These are phyloP conservation scores for Calycina herbarum DNA, from an alignment of 2,329 filamentous ascomycete species.

Conservation along the genomic window DNA sequence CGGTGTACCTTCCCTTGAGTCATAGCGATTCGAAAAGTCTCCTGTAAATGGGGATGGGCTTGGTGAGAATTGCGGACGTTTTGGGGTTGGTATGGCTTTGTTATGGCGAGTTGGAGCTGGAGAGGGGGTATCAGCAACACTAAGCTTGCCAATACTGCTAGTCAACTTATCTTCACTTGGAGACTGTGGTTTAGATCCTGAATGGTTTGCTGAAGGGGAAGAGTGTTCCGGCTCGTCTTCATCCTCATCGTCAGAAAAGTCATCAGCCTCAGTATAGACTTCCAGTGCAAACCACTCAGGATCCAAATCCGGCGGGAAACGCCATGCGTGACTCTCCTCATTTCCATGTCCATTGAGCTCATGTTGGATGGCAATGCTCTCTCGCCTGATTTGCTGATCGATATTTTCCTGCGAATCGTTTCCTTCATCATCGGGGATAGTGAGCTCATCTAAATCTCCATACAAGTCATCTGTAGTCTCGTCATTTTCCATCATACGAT, in stretches of 20 bases:
- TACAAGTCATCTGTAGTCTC: conserved; percentile 28
- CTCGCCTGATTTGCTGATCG: conserved; percentile 34
- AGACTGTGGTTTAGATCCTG: conserved; percentile 18
- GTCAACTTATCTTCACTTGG: conserved; percentile 19
- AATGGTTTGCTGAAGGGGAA: conserved; percentile 31
- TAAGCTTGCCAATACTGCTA: conserved; percentile 27
- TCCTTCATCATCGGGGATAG: conserved; percentile 20
- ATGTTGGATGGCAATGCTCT: conserved; percentile 32
- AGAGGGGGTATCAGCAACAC: conserved; percentile 11
- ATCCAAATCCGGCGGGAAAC: conserved; percentile 65
- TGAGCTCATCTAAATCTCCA: conserved; percentile 19
- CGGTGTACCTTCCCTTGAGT: not conserved
- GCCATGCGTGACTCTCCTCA: conserved; percentile 38
- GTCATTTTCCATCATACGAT: conserved; percentile 59
- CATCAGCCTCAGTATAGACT: conserved; percentile 63
- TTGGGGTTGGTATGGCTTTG: conserved; percentile 11
- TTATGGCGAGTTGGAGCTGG: conserved; percentile 2
- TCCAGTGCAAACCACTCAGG: conserved; percentile 75
- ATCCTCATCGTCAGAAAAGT: conserved; percentile 51
- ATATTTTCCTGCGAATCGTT: conserved; percentile 39
- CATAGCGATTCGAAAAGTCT: not conserved
- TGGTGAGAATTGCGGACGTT: not conserved
- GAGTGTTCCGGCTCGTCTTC: conserved; percentile 26
- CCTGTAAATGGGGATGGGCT: not conserved
- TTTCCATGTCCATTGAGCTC: conserved; percentile 10